A percentile compares a stretch with the other conserved stretches of the same genome.
Evolutionary conservation across 2,329 filamentous ascomycete species (phyloP).

Genomic region (Leptographium lundbergii): DNA sequence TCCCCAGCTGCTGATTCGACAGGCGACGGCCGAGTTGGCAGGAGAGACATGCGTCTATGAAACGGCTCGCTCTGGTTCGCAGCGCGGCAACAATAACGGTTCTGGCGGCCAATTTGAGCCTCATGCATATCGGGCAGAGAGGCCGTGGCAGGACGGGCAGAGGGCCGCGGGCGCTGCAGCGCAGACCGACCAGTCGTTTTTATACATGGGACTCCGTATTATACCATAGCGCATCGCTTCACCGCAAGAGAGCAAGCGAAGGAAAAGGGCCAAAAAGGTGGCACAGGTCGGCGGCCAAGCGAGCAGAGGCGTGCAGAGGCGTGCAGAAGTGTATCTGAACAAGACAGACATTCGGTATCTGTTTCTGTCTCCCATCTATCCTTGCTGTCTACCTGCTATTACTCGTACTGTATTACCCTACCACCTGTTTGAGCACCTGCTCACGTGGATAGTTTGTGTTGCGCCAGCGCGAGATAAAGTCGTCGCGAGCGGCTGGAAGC

Average conservation of each 20-base stretch:
- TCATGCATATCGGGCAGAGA: not conserved
- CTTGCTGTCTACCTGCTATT: not conserved
- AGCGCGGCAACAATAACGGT: not conserved
- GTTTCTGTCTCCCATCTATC: not conserved
- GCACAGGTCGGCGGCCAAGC: too few relatives aligned
- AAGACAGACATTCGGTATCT: not conserved
- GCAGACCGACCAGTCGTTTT: not conserved
- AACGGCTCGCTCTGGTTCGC: not conserved
- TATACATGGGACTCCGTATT: not conserved
- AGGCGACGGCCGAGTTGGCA: not conserved
- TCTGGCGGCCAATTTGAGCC: not conserved
- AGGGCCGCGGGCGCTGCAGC: not conserved
- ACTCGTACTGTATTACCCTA: slow-evolving; percentile 12
- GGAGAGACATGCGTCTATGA: not conserved
- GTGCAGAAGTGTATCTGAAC: too few relatives aligned
- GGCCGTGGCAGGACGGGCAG: not conserved
- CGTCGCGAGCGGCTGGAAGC: slow-evolving; percentile 58
- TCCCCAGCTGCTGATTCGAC: not conserved
- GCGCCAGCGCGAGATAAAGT: slow-evolving; percentile 65
- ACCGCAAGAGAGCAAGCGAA: not conserved
- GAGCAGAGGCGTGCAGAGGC: too few relatives aligned
- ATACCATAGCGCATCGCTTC: not conserved
- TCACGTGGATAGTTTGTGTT: slow-evolving; percentile 51
- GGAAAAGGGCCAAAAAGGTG: not conserved
- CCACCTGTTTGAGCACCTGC: slow-evolving; percentile 25